Evolutionary conservation across 345 rosid genomes (phyloP).

Genomic region (Euphorbia peplus): DNA sequence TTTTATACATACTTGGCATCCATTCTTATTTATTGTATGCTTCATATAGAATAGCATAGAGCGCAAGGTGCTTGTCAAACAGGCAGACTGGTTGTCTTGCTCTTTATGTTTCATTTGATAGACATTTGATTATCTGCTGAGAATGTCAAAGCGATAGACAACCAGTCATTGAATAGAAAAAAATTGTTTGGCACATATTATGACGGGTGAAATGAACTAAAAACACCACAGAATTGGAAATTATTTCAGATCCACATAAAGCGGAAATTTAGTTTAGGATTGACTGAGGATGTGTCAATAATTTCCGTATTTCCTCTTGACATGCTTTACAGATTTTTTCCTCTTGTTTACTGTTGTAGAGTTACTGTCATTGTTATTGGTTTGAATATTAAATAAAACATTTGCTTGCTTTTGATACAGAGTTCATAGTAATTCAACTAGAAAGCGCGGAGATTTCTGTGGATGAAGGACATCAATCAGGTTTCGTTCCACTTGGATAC

Average conservation of each 20-base stretch:
- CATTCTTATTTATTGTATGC: neutral
- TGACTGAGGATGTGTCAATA: no score
- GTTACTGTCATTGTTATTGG: neutral
- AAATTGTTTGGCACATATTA: no score
- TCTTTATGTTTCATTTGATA: no score
- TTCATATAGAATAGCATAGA: neutral
- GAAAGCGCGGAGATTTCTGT: constrained; percentile 12
- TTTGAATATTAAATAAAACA: neutral
- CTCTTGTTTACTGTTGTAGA: neutral
- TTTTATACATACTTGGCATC: neutral
- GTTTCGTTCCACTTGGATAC: constrained; percentile 19
- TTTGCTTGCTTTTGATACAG: constrained; percentile 15
- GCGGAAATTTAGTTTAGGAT: no score
- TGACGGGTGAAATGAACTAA: no score
- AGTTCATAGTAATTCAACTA: constrained; percentile 10
- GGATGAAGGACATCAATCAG: neutral
- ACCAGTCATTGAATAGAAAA: no score
- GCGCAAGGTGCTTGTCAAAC: neutral
- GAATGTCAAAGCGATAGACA: no score
- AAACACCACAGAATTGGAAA: no score
- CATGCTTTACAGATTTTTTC: neutral
- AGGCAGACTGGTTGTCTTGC: no score
- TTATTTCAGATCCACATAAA: no score
- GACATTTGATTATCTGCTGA: no score
- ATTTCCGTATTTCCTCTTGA: no score